These are phyloP conservation scores for Hyphodiscus sp. DNA, from an alignment of 2,329 filamentous ascomycete genomes.

Conservation along the genomic window DNA sequence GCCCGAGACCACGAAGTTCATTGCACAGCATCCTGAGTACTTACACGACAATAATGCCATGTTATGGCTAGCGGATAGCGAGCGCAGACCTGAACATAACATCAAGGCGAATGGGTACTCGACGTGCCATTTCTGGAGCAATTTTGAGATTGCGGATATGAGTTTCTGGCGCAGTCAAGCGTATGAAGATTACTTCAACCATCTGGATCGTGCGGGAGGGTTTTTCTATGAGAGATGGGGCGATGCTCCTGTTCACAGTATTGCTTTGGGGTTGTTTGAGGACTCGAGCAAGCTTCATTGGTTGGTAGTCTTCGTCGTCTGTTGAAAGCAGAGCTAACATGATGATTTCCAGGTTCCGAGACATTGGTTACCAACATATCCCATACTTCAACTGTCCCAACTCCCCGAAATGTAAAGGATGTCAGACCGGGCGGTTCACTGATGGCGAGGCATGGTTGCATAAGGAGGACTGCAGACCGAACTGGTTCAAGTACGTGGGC, in stretches of 20 bases:
- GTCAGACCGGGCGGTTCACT: conserved; percentile 79
- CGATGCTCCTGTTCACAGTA: conserved; percentile 93
- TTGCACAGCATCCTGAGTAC: conserved; percentile 77
- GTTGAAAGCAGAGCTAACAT: neutral
- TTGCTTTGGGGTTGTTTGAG: conserved; percentile 87
- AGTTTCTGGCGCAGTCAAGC: conserved; percentile 83
- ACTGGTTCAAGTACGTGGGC: conserved; percentile 94
- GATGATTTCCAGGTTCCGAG: conserved; percentile 70
- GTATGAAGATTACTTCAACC: conserved; percentile 95
- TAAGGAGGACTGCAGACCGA: conserved; percentile 87
- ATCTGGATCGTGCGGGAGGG: conserved; percentile 86
- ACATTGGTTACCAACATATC: conserved; percentile 97
- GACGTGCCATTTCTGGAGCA: conserved; percentile 98
- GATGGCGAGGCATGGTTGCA: conserved; percentile 81
- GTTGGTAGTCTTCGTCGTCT: conserved; percentile 42
- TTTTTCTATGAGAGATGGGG: conserved; percentile 99
- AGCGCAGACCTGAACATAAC: conserved; percentile 72
- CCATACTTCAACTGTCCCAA: conserved; percentile 99
- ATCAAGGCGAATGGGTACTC: conserved; percentile 83
- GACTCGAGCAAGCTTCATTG: conserved; percentile 89
- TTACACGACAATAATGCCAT: conserved; percentile 79
- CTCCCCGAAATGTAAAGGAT: conserved; percentile 86
- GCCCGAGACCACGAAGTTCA: conserved; percentile 92
- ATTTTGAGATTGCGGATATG: conserved; percentile 95
- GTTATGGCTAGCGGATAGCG: conserved; percentile 76